Conservation (phyloP, 306 rosid species). For the Trifolium pratense region DNA sequence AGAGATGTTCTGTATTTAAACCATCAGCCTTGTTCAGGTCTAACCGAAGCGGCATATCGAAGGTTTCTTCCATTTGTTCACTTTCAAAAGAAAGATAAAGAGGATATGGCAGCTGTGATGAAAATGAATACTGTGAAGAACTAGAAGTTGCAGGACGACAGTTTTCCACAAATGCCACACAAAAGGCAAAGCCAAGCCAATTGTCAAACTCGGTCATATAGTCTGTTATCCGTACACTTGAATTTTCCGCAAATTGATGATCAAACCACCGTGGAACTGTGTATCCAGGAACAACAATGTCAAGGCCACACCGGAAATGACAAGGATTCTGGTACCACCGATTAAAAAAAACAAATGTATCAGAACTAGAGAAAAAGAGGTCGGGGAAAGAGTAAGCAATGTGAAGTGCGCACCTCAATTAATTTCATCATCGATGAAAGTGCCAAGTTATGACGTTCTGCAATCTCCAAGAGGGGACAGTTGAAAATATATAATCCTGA, state of each 20-base stretch:
- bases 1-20: neutral
- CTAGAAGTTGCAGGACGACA: too few species aligned
- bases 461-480: neutral
- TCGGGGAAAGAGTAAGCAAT: too few species aligned
- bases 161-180: too few species aligned
- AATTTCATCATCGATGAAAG: too few species aligned
- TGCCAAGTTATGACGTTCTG: too few species aligned
- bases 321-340: neutral
- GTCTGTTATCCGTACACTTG: neutral
- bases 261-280: neutral
- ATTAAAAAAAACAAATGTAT: too few species aligned
- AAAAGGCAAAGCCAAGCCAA: too few species aligned
- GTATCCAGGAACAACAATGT: neutral
- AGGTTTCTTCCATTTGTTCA: constrained; percentile 15
- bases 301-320: neutral
- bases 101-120: neutral
- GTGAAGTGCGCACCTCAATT: too few species aligned
- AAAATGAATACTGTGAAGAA: too few species aligned
- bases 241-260: neutral
- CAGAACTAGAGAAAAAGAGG: neutral
- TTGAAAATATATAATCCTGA: neutral
- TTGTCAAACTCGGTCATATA: neutral
- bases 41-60: neutral
- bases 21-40: neutral
- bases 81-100: constrained; percentile 36